phyloP scores from a whole-genome alignment of 805 yeast species.

The Pichia nanzhaoensis region DNA sequence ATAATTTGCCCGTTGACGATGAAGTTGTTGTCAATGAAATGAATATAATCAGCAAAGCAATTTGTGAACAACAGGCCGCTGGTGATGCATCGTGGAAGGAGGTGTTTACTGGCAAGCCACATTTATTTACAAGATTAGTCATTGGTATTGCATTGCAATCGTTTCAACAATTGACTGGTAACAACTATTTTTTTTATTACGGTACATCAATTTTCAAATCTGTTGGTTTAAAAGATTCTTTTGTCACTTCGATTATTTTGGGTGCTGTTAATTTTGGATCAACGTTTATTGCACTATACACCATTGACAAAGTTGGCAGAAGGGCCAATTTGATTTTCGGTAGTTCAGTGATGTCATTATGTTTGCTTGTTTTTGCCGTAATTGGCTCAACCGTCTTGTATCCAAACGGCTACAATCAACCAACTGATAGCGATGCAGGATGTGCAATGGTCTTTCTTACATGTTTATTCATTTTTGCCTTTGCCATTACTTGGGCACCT shows the following conservation, averaged over 20 bases:
- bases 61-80: constrained; percentile 51
- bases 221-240: constrained; percentile 50
- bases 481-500: constrained; percentile 73
- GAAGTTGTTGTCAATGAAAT: constrained; percentile 47
- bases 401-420: constrained; percentile 33
- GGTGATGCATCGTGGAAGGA: constrained; percentile 61
- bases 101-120: constrained; percentile 54
- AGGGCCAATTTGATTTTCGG: constrained; percentile 44
- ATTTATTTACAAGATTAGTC: constrained; percentile 43
- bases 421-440: constrained; percentile 45
- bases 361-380: constrained; percentile 52
- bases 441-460: constrained; percentile 55
- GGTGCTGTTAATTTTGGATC: constrained; percentile 51
- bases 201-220: constrained; percentile 54
- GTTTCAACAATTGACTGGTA: constrained; percentile 55
- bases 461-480: constrained; percentile 55
- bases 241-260: constrained; percentile 46
- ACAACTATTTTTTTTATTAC: constrained; percentile 59
- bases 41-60: constrained; percentile 47
- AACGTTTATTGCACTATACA: constrained; percentile 44
- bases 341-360: constrained; percentile 43
- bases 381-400: constrained; percentile 49
- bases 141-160: constrained; percentile 53
- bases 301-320: constrained; percentile 50
- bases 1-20: constrained; percentile 46